These are phyloP conservation scores for Mycena amicta DNA, from an alignment of 768 basidiomycete species.

Conservation along the genomic window DNA sequence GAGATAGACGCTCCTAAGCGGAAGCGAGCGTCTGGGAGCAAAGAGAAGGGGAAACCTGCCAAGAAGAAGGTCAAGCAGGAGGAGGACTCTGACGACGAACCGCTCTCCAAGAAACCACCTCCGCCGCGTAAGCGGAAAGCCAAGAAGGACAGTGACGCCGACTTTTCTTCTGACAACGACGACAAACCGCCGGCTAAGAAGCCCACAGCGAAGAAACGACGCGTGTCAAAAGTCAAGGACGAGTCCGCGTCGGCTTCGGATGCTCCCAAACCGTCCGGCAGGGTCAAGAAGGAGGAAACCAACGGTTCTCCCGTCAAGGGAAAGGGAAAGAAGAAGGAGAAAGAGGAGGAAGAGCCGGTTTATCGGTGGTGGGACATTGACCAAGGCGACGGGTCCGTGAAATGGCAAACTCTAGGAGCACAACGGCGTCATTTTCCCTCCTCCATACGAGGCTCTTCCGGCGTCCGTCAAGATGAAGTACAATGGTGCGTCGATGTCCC, in stretches of 20 bases:
- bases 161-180: constrained; percentile 50
- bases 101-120: constrained; percentile 21
- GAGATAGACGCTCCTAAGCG: constrained; percentile 52
- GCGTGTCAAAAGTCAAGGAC: constrained; percentile 57
- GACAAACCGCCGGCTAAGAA: constrained; percentile 17
- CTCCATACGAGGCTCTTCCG: constrained; percentile 88
- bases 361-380: constrained; percentile 90
- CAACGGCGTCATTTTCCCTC: constrained; percentile 93
- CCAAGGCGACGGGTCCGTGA: constrained; percentile 74
- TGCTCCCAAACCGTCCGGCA: constrained; percentile 36
- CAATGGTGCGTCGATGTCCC: constrained; percentile 60
- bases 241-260: constrained; percentile 41
- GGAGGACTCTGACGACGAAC: constrained; percentile 60
- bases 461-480: constrained; percentile 90
- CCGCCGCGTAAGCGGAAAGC: constrained; percentile 40
- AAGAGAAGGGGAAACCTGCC: constrained; percentile 48
- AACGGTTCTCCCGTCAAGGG: constrained; percentile 39
- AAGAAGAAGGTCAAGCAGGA: constrained; percentile 72
- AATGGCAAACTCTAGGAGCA: constrained; percentile 98
- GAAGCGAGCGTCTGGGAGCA: constrained; percentile 48
- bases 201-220: constrained; percentile 41
- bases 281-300: constrained; percentile 50
- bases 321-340: constrained; percentile 56
- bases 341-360: constrained; percentile 72
- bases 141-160: constrained; percentile 55